phyloP scores from a whole-genome alignment of 1,284 basidiomycete species.

The Heterobasidion occidentale region DNA sequence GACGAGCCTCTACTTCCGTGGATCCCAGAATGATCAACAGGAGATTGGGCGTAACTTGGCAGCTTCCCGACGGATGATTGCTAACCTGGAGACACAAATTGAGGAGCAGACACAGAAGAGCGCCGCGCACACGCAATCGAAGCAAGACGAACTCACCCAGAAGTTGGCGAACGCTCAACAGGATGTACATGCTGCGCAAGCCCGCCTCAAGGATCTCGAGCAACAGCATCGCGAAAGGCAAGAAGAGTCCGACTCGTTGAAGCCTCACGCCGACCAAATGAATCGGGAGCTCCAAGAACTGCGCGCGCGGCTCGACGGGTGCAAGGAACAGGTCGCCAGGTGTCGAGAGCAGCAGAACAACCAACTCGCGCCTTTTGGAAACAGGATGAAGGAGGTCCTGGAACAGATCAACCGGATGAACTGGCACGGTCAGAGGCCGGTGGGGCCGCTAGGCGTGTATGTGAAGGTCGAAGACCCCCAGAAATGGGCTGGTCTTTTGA shows the following conservation, averaged over 20 bases:
- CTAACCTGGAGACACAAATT: conserved; percentile 44
- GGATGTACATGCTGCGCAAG: conserved; percentile 15
- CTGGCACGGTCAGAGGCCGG: conserved; percentile 68
- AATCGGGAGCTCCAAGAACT: conserved; percentile 25
- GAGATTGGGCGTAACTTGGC: conserved; percentile 38
- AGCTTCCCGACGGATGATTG: conserved; percentile 35
- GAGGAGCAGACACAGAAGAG: conserved; percentile 45
- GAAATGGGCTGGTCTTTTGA: conserved; percentile 63
- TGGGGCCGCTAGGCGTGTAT: conserved; percentile 82
- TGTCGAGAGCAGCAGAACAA: conserved; percentile 44
- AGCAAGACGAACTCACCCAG: conserved; percentile 46
- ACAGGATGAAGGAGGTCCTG: conserved; percentile 53
- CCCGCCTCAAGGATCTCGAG: conserved; percentile 19
- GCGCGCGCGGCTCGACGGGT: conserved; percentile 32
- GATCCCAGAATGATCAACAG: conserved; percentile 31
- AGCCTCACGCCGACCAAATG: conserved; percentile 24
- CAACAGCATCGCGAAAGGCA: conserved; percentile 21
- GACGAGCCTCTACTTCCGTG: not conserved
- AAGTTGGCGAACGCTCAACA: conserved; percentile 38
- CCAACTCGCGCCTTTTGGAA: conserved; percentile 54
- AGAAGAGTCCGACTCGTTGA: conserved; percentile 22
- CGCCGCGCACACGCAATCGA: conserved; percentile 49
- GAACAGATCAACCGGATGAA: conserved; percentile 41
- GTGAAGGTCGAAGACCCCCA: conserved; percentile 70
- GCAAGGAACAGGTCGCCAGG: conserved; percentile 37